These are phyloP conservation scores for Xanthoconium purpureum DNA, from an alignment of 768 basidiomycete genomes.

Conservation along the genomic window DNA sequence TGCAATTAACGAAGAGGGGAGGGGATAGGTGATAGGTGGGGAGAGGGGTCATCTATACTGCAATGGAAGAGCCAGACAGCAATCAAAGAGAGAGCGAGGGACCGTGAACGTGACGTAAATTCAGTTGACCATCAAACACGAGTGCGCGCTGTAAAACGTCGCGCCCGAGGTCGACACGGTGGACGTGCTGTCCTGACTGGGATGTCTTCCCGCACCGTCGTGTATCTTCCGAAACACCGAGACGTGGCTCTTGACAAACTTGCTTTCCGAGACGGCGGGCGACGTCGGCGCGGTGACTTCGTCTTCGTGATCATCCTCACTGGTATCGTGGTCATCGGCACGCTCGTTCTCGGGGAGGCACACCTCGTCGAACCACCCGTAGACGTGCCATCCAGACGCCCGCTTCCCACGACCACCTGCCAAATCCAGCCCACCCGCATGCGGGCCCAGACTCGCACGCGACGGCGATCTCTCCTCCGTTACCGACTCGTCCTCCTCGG, in stretches of 20 bases:
- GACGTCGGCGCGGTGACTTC: neutral
- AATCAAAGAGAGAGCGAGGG: neutral
- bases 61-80: no score
- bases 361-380: constrained; percentile 30
- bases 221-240: constrained; percentile 8
- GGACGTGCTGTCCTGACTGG: constrained; percentile 27
- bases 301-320: neutral
- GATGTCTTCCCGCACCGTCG: constrained; percentile 10
- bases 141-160: constrained; percentile 32
- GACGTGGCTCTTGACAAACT: constrained; percentile 10
- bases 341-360: neutral
- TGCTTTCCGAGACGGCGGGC: neutral
- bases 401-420: constrained; percentile 31
- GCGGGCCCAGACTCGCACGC: constrained; percentile 25
- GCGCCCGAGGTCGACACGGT: constrained; percentile 23
- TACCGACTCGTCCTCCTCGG: neutral
- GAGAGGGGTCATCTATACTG: neutral
- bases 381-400: constrained; percentile 32
- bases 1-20: neutral
- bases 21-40: neutral
- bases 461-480: constrained; percentile 13
- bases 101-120: neutral
- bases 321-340: no score
- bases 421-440: constrained; percentile 30
- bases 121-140: constrained; percentile 21